Conservation (phyloP, 257 asterid genomes). For the Agastache rugosa region DNA sequence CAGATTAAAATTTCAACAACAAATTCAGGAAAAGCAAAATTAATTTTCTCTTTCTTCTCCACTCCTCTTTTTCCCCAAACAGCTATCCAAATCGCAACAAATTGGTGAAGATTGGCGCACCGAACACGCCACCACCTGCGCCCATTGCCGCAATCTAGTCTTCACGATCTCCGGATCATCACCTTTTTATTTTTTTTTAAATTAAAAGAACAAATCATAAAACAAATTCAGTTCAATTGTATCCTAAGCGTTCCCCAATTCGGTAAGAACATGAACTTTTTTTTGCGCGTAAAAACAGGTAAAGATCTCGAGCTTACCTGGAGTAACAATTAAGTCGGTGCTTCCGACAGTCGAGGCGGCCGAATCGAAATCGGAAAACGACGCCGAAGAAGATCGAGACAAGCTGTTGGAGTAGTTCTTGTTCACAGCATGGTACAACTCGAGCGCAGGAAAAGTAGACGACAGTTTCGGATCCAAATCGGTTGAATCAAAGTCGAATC, state of each 20-base stretch:
- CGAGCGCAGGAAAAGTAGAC: constrained; percentile 66
- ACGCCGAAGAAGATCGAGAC: constrained; percentile 51
- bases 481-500: constrained; percentile 59
- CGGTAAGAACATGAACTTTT: not conserved
- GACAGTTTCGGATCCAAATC: constrained; percentile 57
- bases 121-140: constrained; percentile 73
- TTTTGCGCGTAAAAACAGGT: not conserved
- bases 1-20: constrained; percentile 20
- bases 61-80: not conserved
- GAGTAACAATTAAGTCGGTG: constrained; percentile 40
- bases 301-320: constrained; percentile 25
- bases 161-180: constrained; percentile 58
- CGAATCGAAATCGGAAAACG: constrained; percentile 46
- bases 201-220: constrained; percentile 18
- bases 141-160: constrained; percentile 68
- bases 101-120: constrained; percentile 47
- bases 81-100: constrained; percentile 6
- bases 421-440: constrained; percentile 51
- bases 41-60: not conserved
- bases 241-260: not conserved
- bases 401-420: constrained; percentile 31
- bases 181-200: constrained; percentile 30
- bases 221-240: not conserved
- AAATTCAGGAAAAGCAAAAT: constrained; percentile 22
- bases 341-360: constrained; percentile 35